These are phyloP conservation scores for Glycyrrhiza uralensis DNA, from an alignment of 306 rosid genomes.

Conservation along the genomic window DNA sequence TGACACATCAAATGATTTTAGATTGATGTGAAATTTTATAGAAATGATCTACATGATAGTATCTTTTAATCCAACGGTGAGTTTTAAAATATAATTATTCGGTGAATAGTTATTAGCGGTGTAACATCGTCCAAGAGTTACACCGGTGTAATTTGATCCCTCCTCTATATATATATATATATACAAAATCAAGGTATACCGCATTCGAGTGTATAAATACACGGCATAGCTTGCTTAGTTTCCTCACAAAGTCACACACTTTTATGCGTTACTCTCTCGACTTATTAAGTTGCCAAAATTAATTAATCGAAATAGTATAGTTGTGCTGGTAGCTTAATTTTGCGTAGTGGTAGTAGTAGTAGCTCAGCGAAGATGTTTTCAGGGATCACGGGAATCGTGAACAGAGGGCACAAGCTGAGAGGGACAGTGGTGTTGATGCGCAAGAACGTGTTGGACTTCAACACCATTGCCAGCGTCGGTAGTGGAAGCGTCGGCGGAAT, in stretches of 20 bases:
- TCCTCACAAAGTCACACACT: background rate
- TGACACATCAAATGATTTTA: too few species aligned
- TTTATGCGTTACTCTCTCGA: background rate
- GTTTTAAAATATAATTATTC: too few species aligned
- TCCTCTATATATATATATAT: too few species aligned
- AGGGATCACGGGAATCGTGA: slow-evolving; percentile 15
- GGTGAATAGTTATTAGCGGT: too few species aligned
- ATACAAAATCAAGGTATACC: too few species aligned
- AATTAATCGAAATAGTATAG: background rate
- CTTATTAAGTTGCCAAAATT: background rate
- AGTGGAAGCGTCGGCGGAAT: background rate
- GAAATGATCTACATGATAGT: too few species aligned
- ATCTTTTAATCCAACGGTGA: too few species aligned
- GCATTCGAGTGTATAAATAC: too few species aligned
- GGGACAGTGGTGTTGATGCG: slow-evolving; percentile 44
- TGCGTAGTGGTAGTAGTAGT: background rate
- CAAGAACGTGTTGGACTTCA: slow-evolving; percentile 38
- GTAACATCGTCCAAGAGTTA: too few species aligned
- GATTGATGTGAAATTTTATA: too few species aligned
- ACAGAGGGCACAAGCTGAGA: slow-evolving; percentile 25
- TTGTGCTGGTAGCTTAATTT: too few species aligned
- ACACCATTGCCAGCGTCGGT: background rate
- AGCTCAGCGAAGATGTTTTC: slow-evolving; percentile 21
- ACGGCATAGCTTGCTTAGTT: background rate
- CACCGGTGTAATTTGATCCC: too few species aligned